Evolutionary conservation across 2,329 filamentous ascomycete genomes (phyloP), one percentile per base, ranked within the genome.

Genomic region (Mollisiaceae sp.): DNA sequence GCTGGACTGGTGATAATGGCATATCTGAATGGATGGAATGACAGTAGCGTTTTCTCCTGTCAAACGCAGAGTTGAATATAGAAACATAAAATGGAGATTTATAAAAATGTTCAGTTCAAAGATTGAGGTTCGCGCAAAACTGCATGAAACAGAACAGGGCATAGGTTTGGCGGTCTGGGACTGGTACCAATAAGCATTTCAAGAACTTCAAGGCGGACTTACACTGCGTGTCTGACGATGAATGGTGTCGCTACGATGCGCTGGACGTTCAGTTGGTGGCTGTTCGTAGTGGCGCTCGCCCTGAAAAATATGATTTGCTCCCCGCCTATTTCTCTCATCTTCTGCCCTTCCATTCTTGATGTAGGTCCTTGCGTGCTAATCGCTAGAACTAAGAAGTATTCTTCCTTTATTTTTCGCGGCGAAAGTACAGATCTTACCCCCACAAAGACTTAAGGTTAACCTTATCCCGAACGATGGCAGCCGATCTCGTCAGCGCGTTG

Each of bases 131-230:
- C 45, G 45, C 8, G 45, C 11, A 50, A 50, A 50, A 50, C 18
- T 50, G n/a, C n/a, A 20, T 50, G n/a, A 50, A n/a, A 50, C 45
- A 50, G 45, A 50, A 50, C 22, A 50, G 18, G 22, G n/a, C 45
- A 50, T n/a, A 11, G 6, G 3, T 43, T 43, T 43, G 41, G n/a
- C n/a, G 15, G 41, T 43, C 14, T n/a, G 24, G 22, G n/a, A 50
- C 4, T 4, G 2, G 11, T 11, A 11, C 45, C 45, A 50, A 50
- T 50, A 50, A 9, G 18, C 43, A 22, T n/a, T 18, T 8, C 11
- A n/a, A 2, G 22, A 50, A 22, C 8, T 50, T 14, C 45, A 50
- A 22, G 45, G 45, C 45, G 45, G 8, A 50, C 45, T 50, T 50
- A 5, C n/a, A 20, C 20, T 22, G n/a, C 45, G 45, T 24, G 45